These are phyloP conservation scores for Rhizopus delemar DNA, from an alignment of 371 early-diverging fungal species.

Conservation along the genomic window DNA sequence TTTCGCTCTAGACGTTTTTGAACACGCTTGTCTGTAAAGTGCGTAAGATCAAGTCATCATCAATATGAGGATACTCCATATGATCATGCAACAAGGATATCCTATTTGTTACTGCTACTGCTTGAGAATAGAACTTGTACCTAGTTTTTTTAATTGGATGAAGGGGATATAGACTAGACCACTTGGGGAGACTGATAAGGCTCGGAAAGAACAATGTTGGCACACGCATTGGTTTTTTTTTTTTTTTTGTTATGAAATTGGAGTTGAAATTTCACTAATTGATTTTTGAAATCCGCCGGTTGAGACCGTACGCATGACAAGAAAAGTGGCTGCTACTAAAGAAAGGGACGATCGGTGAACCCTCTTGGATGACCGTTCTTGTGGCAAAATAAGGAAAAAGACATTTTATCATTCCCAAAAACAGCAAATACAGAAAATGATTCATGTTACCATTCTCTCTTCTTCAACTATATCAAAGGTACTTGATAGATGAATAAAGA, in stretches of 20 bases:
- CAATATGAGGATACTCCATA: not conserved
- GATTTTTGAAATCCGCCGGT: constrained; percentile 13
- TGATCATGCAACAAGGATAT: not conserved
- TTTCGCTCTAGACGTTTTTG: not conserved
- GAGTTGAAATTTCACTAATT: no score
- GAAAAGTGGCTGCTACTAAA: no score
- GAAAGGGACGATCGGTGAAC: no score
- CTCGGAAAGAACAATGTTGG: not conserved
- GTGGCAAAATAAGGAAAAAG: no score
- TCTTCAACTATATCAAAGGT: no score
- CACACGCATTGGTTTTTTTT: no score
- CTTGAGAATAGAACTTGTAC: not conserved
- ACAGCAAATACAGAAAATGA: no score
- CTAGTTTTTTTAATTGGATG: not conserved
- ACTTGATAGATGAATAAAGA: no score
- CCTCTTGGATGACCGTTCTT: no score
- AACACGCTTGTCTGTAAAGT: constrained; percentile 4
- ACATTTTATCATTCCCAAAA: no score
- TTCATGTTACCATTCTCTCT: no score
- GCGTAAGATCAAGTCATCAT: not conserved
- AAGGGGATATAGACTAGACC: not conserved
- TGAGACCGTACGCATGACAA: not conserved
- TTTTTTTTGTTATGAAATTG: no score
- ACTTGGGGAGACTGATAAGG: not conserved
- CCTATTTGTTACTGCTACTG: not conserved